These are phyloP conservation scores for Xylariales sp. DNA, from an alignment of 2,329 filamentous ascomycete genomes.

Conservation along the genomic window DNA sequence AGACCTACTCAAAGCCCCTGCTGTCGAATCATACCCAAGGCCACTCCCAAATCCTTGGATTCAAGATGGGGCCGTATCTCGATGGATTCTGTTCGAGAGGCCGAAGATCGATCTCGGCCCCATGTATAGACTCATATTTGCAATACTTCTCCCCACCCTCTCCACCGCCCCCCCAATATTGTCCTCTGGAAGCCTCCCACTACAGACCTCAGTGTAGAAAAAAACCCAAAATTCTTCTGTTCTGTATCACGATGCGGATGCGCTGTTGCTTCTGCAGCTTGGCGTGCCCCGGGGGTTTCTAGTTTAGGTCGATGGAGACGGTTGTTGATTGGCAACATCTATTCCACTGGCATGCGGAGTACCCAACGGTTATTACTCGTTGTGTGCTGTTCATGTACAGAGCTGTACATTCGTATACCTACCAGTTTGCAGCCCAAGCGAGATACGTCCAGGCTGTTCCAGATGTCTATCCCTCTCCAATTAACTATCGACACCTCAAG, in stretches of 20 bases:
- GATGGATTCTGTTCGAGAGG: slow-evolving; percentile 12
- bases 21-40: slow-evolving; percentile 10
- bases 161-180: slow-evolving; percentile 1
- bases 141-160: slow-evolving; percentile 24
- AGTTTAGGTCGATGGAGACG: slow-evolving; percentile 12
- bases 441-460: slow-evolving; percentile 12
- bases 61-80: slow-evolving; percentile 19
- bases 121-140: slow-evolving; percentile 24
- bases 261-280: slow-evolving; percentile 24
- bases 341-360: slow-evolving; percentile 18
- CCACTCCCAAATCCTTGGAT: background rate
- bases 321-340: slow-evolving; percentile 25
- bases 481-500: slow-evolving; percentile 18
- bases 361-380: slow-evolving; percentile 11
- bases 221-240: slow-evolving; percentile 1
- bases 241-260: slow-evolving; percentile 3
- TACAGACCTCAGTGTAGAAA: slow-evolving; percentile 1
- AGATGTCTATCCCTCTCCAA: background rate
- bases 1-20: background rate
- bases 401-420: slow-evolving; percentile 1
- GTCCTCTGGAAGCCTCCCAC: slow-evolving; percentile 5
- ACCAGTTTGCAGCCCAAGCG: slow-evolving; percentile 9
- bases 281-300: slow-evolving; percentile 17
- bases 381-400: background rate
- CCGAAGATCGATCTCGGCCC: slow-evolving; percentile 34